phyloP scores from a whole-genome alignment of 108 stramenopile species.

The Schizochytrium sp. region DNA sequence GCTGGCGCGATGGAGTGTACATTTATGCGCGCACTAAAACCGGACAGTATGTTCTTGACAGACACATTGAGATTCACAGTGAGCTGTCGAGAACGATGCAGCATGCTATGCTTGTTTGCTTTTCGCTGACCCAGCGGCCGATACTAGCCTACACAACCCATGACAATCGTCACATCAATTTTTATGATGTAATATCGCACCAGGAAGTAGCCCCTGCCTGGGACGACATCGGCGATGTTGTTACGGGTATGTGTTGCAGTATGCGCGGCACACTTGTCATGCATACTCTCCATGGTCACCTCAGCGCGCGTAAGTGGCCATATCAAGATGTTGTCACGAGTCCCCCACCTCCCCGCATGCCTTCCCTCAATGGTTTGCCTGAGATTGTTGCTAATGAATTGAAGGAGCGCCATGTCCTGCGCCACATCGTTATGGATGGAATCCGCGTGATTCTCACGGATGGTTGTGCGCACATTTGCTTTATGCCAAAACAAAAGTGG shows the following conservation, averaged over 20 bases:
- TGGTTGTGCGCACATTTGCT: constrained; percentile 10
- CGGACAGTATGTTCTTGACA: not conserved
- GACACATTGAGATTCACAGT: not conserved
- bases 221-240: not conserved
- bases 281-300: not conserved
- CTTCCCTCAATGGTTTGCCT: not conserved
- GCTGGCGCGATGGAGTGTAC: not conserved
- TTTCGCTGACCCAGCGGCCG: not conserved
- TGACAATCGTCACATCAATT: not conserved
- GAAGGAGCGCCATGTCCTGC: not conserved
- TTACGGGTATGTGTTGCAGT: not conserved
- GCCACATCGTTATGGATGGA: not conserved
- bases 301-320: not conserved
- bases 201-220: not conserved
- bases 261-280: not conserved
- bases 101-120: not conserved
- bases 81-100: not conserved
- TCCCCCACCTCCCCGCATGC: not conserved
- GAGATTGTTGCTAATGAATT: not conserved
- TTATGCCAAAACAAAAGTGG: not conserved
- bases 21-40: not conserved
- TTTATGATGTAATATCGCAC: not conserved
- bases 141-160: not conserved
- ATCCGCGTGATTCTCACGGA: not conserved
- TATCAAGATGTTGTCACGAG: too few relatives aligned